Evolutionary conservation across 495 filamentous ascomycete species (phyloP), one percentile per base, ranked within the genome.

Genomic region (Aspergillus ostianus): DNA sequence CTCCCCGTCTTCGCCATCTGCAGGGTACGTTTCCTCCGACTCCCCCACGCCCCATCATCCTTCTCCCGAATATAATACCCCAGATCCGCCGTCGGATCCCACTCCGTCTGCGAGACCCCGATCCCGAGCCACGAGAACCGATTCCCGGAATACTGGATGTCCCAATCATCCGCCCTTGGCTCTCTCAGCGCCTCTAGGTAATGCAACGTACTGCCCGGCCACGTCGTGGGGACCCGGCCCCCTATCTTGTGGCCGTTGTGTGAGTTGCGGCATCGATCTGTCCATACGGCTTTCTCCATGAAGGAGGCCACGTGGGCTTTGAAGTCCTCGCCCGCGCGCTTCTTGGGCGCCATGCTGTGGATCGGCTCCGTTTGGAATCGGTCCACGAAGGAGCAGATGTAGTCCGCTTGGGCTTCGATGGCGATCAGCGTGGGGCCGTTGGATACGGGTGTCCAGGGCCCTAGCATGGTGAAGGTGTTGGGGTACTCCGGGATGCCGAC

Each of bases 401-500:
- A 64, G 20, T 77, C 72, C 0, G 67, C 74, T 32, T 77, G 67
- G 21, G 32, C 51, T 45, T 73, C 67, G n/a, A 63, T 59, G 7
- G 50, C 62, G 26, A 50, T 26, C 36, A 64, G 19, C 18, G 61
- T 55, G 8, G 58, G 62, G 3, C 62, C 62, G n/a, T 64, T 61
- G 5, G 58, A 58, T n/a, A 64, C 47, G 8, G 62, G 62, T 6
- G 50, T 58, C 19, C 75, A 77, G n/a, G 70, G 72, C 2, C 73
- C 76, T 19, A 77, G 57, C 41, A 77, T 65, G 19, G 80, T 76
- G 67, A 85, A 84, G 59, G 84, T 82, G 61, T 87, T 87, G 1
- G 85, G 84, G 62, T 85, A 86, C 3, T 74, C 76, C 32, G 81
- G 74, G 21, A 82, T 70, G 18, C 82, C 80, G 20, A 80, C 77